Percentiles rank a stretch among this genome's conserved stretches.
phyloP scores from a whole-genome alignment of 1,284 basidiomycete species.

The Microbotryum saponariae region DNA sequence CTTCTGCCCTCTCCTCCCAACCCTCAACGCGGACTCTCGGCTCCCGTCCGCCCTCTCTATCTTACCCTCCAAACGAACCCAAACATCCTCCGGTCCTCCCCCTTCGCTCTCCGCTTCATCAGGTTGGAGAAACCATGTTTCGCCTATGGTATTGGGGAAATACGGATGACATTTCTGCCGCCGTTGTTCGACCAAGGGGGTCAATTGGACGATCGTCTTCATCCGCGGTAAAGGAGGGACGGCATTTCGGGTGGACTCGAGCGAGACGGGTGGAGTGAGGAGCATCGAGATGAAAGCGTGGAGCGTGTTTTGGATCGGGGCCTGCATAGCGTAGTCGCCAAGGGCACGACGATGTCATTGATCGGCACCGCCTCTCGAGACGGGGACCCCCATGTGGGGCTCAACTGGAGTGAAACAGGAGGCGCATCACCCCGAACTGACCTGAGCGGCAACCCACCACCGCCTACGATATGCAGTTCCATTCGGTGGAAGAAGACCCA shows the following conservation, averaged over 20 bases:
- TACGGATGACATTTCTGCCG: slow-evolving; percentile 65
- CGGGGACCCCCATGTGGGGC: not conserved
- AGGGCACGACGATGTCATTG: not conserved
- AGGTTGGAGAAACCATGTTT: slow-evolving; percentile 50
- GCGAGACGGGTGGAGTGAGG: slow-evolving; percentile 29
- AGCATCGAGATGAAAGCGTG: slow-evolving; percentile 67
- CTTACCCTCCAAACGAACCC: slow-evolving; percentile 41
- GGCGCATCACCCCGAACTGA: slow-evolving; percentile 9
- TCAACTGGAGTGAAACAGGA: not conserved
- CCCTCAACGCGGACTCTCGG: slow-evolving; percentile 19
- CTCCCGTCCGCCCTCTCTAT: slow-evolving; percentile 45
- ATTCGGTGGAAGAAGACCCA: slow-evolving; percentile 40
- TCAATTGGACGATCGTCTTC: slow-evolving; percentile 60
- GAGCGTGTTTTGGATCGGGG: slow-evolving; percentile 59
- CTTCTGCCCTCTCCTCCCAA: slow-evolving; percentile 8
- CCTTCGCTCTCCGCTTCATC: slow-evolving; percentile 54
- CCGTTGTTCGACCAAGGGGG: slow-evolving; percentile 57
- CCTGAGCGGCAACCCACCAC: slow-evolving; percentile 73
- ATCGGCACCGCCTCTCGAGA: not conserved
- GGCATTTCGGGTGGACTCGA: not conserved
- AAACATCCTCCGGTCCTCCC: slow-evolving; percentile 36
- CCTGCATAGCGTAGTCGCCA: slow-evolving; percentile 37
- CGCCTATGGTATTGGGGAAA: slow-evolving; percentile 56
- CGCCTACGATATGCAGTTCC: slow-evolving; percentile 39
- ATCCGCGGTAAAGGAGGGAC: slow-evolving; percentile 4